phyloP scores from a whole-genome alignment of 371 early-diverging fungal species.

The Coemansia sp. region DNA sequence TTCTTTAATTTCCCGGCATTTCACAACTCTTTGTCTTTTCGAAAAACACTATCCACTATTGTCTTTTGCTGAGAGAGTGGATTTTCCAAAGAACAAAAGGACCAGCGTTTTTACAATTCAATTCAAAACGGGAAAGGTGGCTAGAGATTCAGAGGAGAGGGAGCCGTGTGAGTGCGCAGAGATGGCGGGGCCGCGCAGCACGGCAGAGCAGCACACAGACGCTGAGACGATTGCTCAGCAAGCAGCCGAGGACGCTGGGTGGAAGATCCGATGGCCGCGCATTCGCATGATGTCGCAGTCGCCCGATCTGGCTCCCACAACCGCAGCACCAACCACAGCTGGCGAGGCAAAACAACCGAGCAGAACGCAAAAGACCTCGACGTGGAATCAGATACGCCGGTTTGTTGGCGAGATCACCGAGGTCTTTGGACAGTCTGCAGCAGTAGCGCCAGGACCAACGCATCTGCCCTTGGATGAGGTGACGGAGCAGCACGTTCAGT shows the following conservation, averaged over 20 bases:
- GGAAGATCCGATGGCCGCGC: conserved; percentile 47
- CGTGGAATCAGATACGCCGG: conserved; percentile 32
- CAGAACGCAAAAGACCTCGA: not conserved
- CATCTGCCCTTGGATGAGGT: not conserved
- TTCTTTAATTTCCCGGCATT: not conserved
- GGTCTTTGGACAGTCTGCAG: conserved; percentile 23
- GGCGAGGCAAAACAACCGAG: conserved; percentile 5
- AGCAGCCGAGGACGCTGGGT: conserved; percentile 43
- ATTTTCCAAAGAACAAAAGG: no score
- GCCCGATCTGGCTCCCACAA: conserved; percentile 28
- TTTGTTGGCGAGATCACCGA: conserved; percentile 37
- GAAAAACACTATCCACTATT: no score
- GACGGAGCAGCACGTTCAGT: not conserved
- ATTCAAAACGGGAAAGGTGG: not conserved
- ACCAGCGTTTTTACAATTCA: not conserved
- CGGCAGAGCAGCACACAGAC: not conserved
- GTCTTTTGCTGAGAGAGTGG: no score
- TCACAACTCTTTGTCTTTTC: no score
- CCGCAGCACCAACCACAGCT: not conserved
- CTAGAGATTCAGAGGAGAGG: not conserved
- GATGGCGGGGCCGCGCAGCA: not conserved
- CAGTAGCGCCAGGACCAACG: not conserved
- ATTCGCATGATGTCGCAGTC: conserved; percentile 50
- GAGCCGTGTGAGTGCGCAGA: not conserved
- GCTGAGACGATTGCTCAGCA: conserved; percentile 40